phyloP scores from a whole-genome alignment of 768 basidiomycete genomes.

The Suillus decipiens region DNA sequence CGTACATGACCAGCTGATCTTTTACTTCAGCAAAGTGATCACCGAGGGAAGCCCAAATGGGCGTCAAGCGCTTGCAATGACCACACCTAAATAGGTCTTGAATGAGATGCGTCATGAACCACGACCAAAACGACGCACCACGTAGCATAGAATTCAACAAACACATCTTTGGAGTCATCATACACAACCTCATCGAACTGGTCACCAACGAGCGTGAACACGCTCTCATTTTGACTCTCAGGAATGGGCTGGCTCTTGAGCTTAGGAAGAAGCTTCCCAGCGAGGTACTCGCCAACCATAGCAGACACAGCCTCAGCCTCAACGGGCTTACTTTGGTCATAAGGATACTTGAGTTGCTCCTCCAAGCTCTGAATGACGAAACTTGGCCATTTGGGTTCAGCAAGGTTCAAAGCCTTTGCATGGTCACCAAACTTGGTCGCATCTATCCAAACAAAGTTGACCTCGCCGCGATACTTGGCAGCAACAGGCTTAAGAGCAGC shows the following conservation, averaged over 20 bases:
- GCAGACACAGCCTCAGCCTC: conserved; percentile 56
- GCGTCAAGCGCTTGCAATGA: conserved; percentile 96
- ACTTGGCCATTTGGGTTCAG: conserved; percentile 84
- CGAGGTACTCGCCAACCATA: conserved; percentile 66
- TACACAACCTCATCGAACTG: conserved; percentile 85
- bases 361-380: conserved; percentile 90
- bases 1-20: conserved; percentile 78
- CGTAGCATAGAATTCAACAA: conserved; percentile 95
- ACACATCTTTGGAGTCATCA: conserved; percentile 91
- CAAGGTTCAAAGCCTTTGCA: conserved; percentile 90
- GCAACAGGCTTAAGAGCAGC: conserved; percentile 76
- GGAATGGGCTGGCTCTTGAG: conserved; percentile 93
- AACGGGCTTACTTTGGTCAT: conserved; percentile 66
- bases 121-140: conserved; percentile 60
- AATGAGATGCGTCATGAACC: background rate
- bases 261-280: conserved; percentile 74
- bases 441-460: conserved; percentile 99
- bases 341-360: conserved; percentile 88
- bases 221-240: conserved; percentile 76
- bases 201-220: conserved; percentile 83
- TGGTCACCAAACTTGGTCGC: conserved; percentile 94
- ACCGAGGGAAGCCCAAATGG: conserved; percentile 89
- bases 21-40: conserved; percentile 78
- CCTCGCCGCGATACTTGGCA: conserved; percentile 73
- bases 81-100: conserved; percentile 60